Base-by-base conservation (phyloP, 2,329 filamentous ascomycete genomes). In the Ophiosphaerella herpotricha region DNA sequence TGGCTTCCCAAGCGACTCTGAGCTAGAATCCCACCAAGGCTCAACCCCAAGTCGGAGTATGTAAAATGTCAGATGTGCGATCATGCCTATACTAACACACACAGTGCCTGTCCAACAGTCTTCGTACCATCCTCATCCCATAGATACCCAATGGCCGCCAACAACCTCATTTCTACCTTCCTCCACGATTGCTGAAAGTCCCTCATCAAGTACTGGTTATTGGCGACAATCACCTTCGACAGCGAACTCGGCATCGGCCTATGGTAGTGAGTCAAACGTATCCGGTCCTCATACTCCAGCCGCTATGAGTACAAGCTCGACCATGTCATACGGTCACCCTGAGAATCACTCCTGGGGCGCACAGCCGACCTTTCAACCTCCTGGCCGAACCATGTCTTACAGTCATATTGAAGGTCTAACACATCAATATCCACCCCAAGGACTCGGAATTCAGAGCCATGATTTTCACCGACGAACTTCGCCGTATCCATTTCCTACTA, bases 361-460 rank as follows among this genome's bases (percentile, higher is more conserved):
- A 29, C 60, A 67, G 43, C 57, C 61, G 24, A 48, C 56, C 12
- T 66, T 70, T 12, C 67, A 70, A 36, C 63, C 66, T 4, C 70
- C 70, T 4, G 60, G 67, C 21, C 58, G 71, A 46, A 73, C 71
- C 6, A 74, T 75, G 71, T 75, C 72, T 0, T 75, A 73, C 39
- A 69, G 71, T 4, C 70, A 73, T 33, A 73, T 74, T 8, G 72
- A 75, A 44, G 65, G 70, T 2, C 43, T 73, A 12, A 21, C 66
- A 9, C 67, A 67, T 18, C 67, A 73, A 9, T 73, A 67, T 40
- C 50, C 66, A 21, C 60, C 56, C 11, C 63, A 63, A 34, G 61
- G 64, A 2, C 61, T 70, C n/a, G 66, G 63, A 9, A 63, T 70
- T 14, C 68, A 70, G 39, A 60, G 54, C 8, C 60, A 65, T 9